Percentiles rank a stretch among this genome's conserved stretches.
These are phyloP conservation scores for Funneliformis geosporum DNA, from an alignment of 192 early-diverging fungal genomes.

Conservation along the genomic window DNA sequence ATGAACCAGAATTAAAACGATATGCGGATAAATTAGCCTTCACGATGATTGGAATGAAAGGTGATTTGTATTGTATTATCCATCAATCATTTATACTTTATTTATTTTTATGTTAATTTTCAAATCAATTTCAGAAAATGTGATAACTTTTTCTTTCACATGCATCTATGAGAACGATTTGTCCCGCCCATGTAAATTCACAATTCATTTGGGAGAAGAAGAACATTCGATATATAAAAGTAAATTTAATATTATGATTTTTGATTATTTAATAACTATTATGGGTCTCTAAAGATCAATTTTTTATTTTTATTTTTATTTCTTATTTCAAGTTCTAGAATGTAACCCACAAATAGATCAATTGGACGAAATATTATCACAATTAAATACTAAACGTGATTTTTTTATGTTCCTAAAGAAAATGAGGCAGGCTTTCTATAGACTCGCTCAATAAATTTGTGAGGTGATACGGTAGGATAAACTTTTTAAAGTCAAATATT, in stretches of 20 bases:
- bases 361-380: slow-evolving; percentile 1
- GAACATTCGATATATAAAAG: neutral
- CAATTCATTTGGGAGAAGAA: neutral
- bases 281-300: neutral
- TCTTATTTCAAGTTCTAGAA: neutral
- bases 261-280: neutral
- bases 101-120: slow-evolving; percentile 1
- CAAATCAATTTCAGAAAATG: neutral
- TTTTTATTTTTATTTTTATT: neutral
- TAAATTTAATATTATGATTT: neutral
- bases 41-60: slow-evolving; percentile 9
- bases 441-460: neutral
- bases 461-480: too few relatives aligned
- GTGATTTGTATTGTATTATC: neutral
- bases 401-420: slow-evolving; percentile 10
- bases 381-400: slow-evolving; percentile 5
- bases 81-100: neutral
- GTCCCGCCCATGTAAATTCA: slow-evolving; percentile 2
- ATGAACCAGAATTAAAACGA: slow-evolving; percentile 18
- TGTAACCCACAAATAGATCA: slow-evolving; percentile 11
- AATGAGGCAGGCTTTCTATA: slow-evolving; percentile 10
- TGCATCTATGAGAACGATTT: slow-evolving; percentile 21
- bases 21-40: slow-evolving; percentile 9
- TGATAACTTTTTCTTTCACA: slow-evolving; percentile 1
- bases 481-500: too few relatives aligned